A percentile compares a stretch with the other conserved stretches of the same genome.
phyloP scores from a whole-genome alignment of 306 rosid genomes.

The Acacia melanoxylon region DNA sequence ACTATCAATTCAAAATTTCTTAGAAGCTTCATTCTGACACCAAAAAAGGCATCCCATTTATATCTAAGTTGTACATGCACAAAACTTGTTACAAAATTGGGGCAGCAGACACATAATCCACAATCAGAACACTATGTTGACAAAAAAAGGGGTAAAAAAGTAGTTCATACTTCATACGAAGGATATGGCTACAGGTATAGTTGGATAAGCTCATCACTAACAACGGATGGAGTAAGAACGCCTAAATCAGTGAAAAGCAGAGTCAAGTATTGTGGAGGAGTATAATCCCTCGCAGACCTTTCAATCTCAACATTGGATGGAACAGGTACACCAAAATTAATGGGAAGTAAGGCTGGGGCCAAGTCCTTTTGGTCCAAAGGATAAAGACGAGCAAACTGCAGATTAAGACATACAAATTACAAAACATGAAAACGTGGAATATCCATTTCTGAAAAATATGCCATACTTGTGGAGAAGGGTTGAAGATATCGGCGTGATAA shows the following conservation, averaged over 20 bases:
- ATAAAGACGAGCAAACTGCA: conserved; percentile 95
- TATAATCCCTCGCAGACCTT: conserved; percentile 90
- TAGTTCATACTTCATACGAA: neutral
- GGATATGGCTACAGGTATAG: conserved; percentile 60
- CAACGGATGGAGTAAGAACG: conserved; percentile 93
- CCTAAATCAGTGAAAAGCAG: conserved; percentile 93
- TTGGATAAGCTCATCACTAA: conserved; percentile 97
- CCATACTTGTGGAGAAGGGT: neutral
- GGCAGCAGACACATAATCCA: conserved; percentile 10
- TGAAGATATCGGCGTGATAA: conserved; percentile 2
- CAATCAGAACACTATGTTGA: neutral
- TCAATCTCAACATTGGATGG: conserved; percentile 96
- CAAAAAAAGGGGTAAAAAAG: neutral
- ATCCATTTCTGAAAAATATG: conserved; percentile 5
- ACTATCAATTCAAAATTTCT: neutral
- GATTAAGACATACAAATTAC: conserved; percentile 16
- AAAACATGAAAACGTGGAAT: conserved; percentile 18
- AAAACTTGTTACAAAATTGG: conserved; percentile 29
- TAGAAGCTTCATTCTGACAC: neutral
- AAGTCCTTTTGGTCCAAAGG: conserved; percentile 95
- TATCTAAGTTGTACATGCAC: conserved; percentile 8
- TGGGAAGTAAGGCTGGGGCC: conserved; percentile 85
- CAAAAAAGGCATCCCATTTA: neutral
- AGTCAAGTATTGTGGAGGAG: conserved; percentile 96
- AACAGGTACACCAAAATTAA: conserved; percentile 90